phyloP scores from a whole-genome alignment of 306 rosid species.

The Cucurbita moschata region DNA sequence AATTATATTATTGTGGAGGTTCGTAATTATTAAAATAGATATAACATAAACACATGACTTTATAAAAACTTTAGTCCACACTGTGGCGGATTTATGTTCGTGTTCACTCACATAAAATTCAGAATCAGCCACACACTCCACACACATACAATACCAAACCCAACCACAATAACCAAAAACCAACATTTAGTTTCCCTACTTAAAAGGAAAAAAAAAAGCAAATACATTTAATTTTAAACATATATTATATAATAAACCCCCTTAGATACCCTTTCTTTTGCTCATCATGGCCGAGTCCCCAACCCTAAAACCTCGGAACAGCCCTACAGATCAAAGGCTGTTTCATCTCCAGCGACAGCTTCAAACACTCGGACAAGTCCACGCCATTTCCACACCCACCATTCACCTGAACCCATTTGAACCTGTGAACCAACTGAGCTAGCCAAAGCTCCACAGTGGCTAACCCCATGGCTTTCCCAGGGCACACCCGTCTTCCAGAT shows the following conservation, averaged over 20 bases:
- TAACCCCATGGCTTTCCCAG: slow-evolving; percentile 68
- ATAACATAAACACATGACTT: background rate
- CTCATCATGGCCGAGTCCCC: background rate
- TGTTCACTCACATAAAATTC: too few species aligned
- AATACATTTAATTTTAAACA: background rate
- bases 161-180: too few species aligned
- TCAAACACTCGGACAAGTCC: slow-evolving; percentile 41
- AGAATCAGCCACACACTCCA: background rate
- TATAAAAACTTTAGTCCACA: background rate
- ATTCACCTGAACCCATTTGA: slow-evolving; percentile 23
- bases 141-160: background rate
- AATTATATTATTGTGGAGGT: too few species aligned
- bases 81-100: background rate
- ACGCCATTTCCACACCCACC: slow-evolving; percentile 8
- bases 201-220: background rate
- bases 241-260: background rate
- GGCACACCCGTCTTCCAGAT: slow-evolving; percentile 65
- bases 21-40: too few species aligned
- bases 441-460: slow-evolving; percentile 71
- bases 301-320: slow-evolving; percentile 23
- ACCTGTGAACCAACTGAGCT: slow-evolving; percentile 45
- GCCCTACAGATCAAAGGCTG: slow-evolving; percentile 43
- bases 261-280: background rate
- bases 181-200: background rate
- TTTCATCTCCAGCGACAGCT: slow-evolving; percentile 77